A percentile compares a stretch with the other conserved stretches of the same genome.
Conservation (phyloP, 1,284 basidiomycete genomes). For the Phylloboletellus chloephorus region DNA sequence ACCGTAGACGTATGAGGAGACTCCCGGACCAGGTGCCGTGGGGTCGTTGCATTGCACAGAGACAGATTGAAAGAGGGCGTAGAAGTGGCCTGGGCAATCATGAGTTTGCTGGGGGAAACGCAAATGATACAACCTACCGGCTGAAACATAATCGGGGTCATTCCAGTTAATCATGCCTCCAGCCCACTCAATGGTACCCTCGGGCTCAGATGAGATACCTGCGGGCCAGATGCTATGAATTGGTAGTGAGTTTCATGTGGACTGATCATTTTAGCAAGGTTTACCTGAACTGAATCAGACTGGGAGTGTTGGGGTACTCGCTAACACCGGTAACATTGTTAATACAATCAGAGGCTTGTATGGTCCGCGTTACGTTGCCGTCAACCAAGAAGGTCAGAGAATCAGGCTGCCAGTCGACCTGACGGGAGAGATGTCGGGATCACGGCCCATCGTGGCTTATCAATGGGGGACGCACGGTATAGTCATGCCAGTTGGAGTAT, state of each 20-base stretch:
- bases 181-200: slow-evolving; percentile 72
- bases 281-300: slow-evolving; percentile 72
- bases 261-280: slow-evolving; percentile 5
- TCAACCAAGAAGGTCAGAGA: slow-evolving; percentile 65
- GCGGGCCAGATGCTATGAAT: slow-evolving; percentile 68
- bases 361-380: slow-evolving; percentile 61
- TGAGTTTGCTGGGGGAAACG: slow-evolving; percentile 1
- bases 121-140: slow-evolving; percentile 34
- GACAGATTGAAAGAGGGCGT: slow-evolving; percentile 52
- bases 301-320: slow-evolving; percentile 70
- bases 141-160: slow-evolving; percentile 65
- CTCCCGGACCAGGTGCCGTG: slow-evolving; percentile 35
- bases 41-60: slow-evolving; percentile 56
- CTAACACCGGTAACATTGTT: slow-evolving; percentile 43
- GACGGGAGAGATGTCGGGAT: background rate
- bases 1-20: slow-evolving; percentile 60
- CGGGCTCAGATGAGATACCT: slow-evolving; percentile 53
- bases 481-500: slow-evolving; percentile 68
- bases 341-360: slow-evolving; percentile 56
- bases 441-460: background rate
- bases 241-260: slow-evolving; percentile 2
- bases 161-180: slow-evolving; percentile 74
- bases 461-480: slow-evolving; percentile 48
- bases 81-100: slow-evolving; percentile 47
- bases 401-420: slow-evolving; percentile 78